phyloP scores from a whole-genome alignment of 2,329 filamentous ascomycete species.

The Lasiodiplodia theobromae region DNA sequence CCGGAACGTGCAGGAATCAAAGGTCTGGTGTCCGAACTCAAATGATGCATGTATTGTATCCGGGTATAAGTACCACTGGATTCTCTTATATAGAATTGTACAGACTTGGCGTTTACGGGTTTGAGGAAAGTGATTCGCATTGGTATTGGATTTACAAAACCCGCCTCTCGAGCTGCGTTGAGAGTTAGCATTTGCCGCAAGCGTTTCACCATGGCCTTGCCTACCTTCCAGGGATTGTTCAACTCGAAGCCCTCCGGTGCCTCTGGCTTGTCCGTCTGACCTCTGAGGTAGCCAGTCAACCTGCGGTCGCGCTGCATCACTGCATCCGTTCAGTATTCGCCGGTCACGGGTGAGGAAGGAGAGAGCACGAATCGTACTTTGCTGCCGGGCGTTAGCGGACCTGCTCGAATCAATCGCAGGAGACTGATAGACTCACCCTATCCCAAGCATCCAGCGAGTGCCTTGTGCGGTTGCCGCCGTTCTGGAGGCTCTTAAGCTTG shows the following conservation, averaged over 20 bases:
- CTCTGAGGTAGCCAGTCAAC: slow-evolving; percentile 67
- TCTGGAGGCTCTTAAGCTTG: slow-evolving; percentile 65
- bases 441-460: slow-evolving; percentile 70
- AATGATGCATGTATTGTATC: neutral
- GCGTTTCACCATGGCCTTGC: neutral
- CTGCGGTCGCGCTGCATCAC: slow-evolving; percentile 73
- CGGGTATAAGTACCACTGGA: neutral
- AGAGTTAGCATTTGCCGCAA: slow-evolving; percentile 36
- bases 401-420: slow-evolving; percentile 21
- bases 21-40: slow-evolving; percentile 44
- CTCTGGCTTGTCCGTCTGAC: slow-evolving; percentile 65
- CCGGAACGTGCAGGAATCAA: slow-evolving; percentile 49
- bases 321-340: slow-evolving; percentile 47
- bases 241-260: slow-evolving; percentile 70
- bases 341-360: slow-evolving; percentile 25
- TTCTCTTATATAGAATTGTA: slow-evolving; percentile 1
- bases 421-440: slow-evolving; percentile 56
- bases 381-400: slow-evolving; percentile 56
- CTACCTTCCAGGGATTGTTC: slow-evolving; percentile 69
- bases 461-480: slow-evolving; percentile 67
- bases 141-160: slow-evolving; percentile 39
- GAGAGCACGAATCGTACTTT: slow-evolving; percentile 56
- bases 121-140: neutral
- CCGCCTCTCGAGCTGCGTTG: slow-evolving; percentile 47
- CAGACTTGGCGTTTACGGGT: neutral